phyloP scores from a whole-genome alignment of 257 asterid genomes.

The Catharanthus roseus region DNA sequence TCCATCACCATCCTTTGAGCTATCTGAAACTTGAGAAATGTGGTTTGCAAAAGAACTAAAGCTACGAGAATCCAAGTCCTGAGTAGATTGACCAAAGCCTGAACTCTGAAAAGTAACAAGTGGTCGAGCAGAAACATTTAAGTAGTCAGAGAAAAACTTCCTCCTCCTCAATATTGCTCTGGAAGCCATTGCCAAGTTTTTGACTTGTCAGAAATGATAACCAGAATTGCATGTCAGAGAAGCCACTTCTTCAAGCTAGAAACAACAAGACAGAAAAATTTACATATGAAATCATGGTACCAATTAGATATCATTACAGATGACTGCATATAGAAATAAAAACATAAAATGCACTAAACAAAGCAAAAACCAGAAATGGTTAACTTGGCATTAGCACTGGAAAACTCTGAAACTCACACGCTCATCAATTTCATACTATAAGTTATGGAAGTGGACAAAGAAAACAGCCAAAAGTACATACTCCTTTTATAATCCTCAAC shows the following conservation, averaged over 20 bases:
- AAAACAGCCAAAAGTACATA: too few relatives aligned
- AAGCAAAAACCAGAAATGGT: not conserved
- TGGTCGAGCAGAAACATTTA: conserved; percentile 38
- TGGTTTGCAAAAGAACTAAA: conserved; percentile 36
- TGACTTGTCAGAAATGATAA: conserved; percentile 28
- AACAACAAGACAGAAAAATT: conserved; percentile 4
- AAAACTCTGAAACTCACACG: not conserved
- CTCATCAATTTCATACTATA: not conserved
- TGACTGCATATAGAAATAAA: not conserved
- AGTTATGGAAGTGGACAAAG: too few relatives aligned
- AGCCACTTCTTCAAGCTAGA: conserved; percentile 20
- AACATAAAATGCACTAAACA: not conserved
- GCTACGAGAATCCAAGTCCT: conserved; percentile 23
- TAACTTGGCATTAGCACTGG: too few relatives aligned
- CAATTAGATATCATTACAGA: not conserved
- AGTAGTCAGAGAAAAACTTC: conserved; percentile 42
- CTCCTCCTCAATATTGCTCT: conserved; percentile 58
- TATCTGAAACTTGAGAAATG: conserved; percentile 25
- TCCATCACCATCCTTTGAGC: conserved; percentile 23
- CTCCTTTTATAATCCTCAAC: too few relatives aligned
- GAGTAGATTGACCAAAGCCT: conserved; percentile 32
- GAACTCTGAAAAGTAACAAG: conserved; percentile 33
- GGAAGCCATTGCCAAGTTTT: conserved; percentile 50
- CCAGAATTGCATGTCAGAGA: conserved; percentile 29
- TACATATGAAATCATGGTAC: not conserved